Evolutionary conservation across 768 basidiomycete genomes (phyloP).

Genomic region (Tulasnella sp.): DNA sequence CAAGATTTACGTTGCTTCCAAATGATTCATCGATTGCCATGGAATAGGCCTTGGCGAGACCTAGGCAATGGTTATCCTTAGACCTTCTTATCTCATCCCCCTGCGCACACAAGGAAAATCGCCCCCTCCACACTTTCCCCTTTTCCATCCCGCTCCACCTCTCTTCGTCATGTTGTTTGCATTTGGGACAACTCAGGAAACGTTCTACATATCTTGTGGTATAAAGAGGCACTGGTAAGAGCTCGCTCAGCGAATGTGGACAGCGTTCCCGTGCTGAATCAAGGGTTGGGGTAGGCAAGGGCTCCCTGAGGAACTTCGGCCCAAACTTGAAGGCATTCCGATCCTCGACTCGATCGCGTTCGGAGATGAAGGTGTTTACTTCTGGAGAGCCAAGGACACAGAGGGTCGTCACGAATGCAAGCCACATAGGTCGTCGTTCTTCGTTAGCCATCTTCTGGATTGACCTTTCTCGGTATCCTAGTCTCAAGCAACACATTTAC

Average conservation of each 20-base stretch:
- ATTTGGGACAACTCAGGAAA: neutral
- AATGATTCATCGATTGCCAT: neutral
- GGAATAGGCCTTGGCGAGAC: neutral
- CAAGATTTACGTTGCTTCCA: neutral
- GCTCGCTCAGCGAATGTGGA: neutral
- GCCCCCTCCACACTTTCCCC: neutral
- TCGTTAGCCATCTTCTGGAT: neutral
- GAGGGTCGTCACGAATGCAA: neutral
- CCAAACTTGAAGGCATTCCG: neutral
- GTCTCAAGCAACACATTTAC: neutral
- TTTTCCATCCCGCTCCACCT: neutral
- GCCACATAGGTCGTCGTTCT: neutral
- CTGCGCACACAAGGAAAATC: neutral
- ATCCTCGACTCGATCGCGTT: neutral
- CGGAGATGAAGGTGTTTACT: slow-evolving; percentile 3
- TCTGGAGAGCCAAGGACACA: neutral
- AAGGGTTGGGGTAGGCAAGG: neutral
- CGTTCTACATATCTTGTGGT: neutral
- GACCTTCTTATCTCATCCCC: neutral
- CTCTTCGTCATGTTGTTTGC: neutral
- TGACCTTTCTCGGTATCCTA: neutral
- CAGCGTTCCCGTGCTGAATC: neutral
- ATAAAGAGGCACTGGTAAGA: neutral
- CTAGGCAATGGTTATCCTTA: neutral
- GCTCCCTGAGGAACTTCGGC: neutral